Conservation (phyloP, 768 basidiomycete genomes). For the Lentinula raphanica region DNA sequence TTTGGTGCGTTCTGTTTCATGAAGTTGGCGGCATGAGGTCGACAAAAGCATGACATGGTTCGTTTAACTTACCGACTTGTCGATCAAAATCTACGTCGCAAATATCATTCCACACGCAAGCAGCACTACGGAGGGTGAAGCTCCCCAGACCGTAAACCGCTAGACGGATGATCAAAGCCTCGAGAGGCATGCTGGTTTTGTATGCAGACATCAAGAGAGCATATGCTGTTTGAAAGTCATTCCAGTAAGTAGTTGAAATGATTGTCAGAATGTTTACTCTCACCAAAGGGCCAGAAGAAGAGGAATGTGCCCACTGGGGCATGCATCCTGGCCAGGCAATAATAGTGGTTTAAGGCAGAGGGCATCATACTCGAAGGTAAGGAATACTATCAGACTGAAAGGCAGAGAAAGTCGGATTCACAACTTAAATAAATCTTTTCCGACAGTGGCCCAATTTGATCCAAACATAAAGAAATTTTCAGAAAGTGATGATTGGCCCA, state of each 20-base stretch:
- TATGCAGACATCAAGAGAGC: slow-evolving; percentile 16
- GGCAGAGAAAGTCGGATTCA: neutral
- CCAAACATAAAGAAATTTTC: neutral
- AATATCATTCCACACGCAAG: slow-evolving; percentile 24
- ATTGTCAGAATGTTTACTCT: neutral
- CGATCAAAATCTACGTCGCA: slow-evolving; percentile 20
- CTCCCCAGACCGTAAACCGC: slow-evolving; percentile 11
- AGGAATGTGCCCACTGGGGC: slow-evolving; percentile 14
- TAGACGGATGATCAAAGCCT: slow-evolving; percentile 8
- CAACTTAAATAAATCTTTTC: neutral
- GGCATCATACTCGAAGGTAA: neutral
- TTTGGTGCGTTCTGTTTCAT: slow-evolving; percentile 17
- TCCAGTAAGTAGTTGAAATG: neutral
- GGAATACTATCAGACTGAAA: neutral
- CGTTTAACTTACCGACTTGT: slow-evolving; percentile 17
- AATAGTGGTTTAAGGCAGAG: neutral
- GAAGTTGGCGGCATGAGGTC: too few species aligned
- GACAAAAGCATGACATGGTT: neutral
- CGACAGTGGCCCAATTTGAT: neutral
- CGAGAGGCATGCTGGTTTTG: slow-evolving; percentile 7
- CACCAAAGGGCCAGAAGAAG: slow-evolving; percentile 17
- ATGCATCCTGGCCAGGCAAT: slow-evolving; percentile 1
- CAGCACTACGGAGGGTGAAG: slow-evolving; percentile 17
- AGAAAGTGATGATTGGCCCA: neutral
- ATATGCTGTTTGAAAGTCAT: slow-evolving; percentile 10